A percentile compares a stretch with the other conserved stretches of the same genome.
phyloP scores from a whole-genome alignment of 345 rosid genomes.

The Aquilaria malaccensis region DNA sequence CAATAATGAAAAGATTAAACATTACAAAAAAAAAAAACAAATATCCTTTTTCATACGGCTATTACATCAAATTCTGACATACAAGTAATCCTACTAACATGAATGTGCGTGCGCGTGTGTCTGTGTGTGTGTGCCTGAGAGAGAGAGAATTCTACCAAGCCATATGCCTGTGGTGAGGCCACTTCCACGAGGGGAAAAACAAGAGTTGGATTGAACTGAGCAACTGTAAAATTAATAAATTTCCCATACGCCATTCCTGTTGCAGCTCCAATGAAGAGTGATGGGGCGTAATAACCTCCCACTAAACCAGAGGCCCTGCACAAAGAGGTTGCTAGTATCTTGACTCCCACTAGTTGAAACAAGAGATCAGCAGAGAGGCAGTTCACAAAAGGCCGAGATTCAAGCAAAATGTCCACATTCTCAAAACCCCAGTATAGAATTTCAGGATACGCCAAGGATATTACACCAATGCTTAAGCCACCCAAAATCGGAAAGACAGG shows the following conservation, averaged over 20 bases:
- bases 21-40: too few species aligned
- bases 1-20: too few species aligned
- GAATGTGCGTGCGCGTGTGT: not conserved
- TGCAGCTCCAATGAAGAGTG: constrained; percentile 95
- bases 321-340: constrained; percentile 75
- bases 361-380: constrained; percentile 72
- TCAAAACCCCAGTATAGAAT: constrained; percentile 95
- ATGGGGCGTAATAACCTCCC: constrained; percentile 93
- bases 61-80: not conserved
- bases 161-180: constrained; percentile 96
- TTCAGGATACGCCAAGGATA: constrained; percentile 84
- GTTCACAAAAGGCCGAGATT: constrained; percentile 73
- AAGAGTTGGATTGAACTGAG: constrained; percentile 42
- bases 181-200: constrained; percentile 71
- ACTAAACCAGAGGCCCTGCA: constrained; percentile 93
- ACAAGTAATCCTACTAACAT: not conserved
- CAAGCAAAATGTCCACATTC: constrained; percentile 82
- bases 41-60: too few species aligned
- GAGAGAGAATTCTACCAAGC: constrained; percentile 57
- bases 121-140: too few species aligned
- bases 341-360: constrained; percentile 77
- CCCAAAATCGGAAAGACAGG: constrained; percentile 69
- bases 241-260: constrained; percentile 97
- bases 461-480: constrained; percentile 54
- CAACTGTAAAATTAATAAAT: constrained; percentile 51